Evolutionary conservation across 176 grass and related monocot genomes (phyloP).

Genomic region (Phoenix dactylifera): DNA sequence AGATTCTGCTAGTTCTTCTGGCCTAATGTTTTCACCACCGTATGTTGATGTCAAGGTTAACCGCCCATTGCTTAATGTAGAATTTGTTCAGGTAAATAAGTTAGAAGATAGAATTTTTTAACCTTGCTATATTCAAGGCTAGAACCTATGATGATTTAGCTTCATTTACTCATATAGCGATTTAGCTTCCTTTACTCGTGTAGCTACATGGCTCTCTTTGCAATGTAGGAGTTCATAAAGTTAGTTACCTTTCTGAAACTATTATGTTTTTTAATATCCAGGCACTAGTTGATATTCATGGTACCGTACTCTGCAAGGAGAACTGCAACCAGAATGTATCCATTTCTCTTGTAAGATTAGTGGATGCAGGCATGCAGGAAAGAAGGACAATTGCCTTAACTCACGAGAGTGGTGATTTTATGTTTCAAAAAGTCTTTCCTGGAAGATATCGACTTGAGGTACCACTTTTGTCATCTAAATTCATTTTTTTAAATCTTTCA

Average conservation of each 20-base stretch:
- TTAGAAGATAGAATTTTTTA: too few relatives aligned
- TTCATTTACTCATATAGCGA: too few relatives aligned
- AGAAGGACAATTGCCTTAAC: conserved; percentile 45
- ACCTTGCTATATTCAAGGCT: too few relatives aligned
- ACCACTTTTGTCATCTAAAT: background rate
- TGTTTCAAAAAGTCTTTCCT: conserved; percentile 81
- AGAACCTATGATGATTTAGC: too few relatives aligned
- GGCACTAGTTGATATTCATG: conserved; percentile 90
- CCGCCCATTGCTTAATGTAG: conserved; percentile 64
- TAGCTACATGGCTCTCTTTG: background rate
- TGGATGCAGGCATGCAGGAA: conserved; percentile 44
- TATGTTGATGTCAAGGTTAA: conserved; percentile 65
- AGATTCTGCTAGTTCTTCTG: conserved; percentile 49
- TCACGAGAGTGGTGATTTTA: conserved; percentile 57
- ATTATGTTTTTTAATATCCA: conserved; percentile 1
- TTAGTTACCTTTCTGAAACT: conserved; percentile 1
- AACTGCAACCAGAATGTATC: conserved; percentile 58
- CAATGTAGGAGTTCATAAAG: background rate
- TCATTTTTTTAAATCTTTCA: too few relatives aligned
- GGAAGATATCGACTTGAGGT: conserved; percentile 92
- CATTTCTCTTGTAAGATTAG: conserved; percentile 69
- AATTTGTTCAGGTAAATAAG: conserved; percentile 72
- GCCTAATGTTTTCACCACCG: conserved; percentile 76
- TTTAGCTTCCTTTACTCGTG: too few relatives aligned
- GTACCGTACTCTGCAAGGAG: conserved; percentile 78